These are phyloP conservation scores for Fusarium sp. DNA, from an alignment of 2,329 filamentous ascomycete genomes.

Conservation along the genomic window DNA sequence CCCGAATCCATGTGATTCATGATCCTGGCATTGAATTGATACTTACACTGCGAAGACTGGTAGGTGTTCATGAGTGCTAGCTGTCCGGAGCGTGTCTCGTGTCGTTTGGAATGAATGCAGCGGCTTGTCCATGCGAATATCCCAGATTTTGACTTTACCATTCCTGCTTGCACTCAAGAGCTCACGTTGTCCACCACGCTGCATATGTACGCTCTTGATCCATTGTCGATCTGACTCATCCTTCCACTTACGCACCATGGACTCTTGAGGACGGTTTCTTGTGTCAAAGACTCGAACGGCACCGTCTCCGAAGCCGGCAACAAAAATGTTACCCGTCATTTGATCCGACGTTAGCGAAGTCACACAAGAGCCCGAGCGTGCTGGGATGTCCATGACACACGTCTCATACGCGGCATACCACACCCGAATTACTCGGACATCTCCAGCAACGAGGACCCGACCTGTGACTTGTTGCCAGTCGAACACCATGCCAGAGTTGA, in stretches of 20 bases:
- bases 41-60: conserved; percentile 95
- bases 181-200: conserved; percentile 92
- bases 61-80: conserved; percentile 95
- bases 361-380: conserved; percentile 93
- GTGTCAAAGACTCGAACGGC: conserved; percentile 95
- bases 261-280: conserved; percentile 82
- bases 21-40: background rate
- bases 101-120: conserved; percentile 81
- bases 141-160: conserved; percentile 95
- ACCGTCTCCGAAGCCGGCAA: conserved; percentile 96
- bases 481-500: conserved; percentile 95
- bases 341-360: conserved; percentile 97
- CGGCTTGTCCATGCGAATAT: conserved; percentile 87
- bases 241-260: conserved; percentile 97
- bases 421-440: conserved; percentile 93
- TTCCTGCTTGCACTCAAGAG: conserved; percentile 91
- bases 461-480: conserved; percentile 99
- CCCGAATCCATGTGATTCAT: conserved; percentile 4
- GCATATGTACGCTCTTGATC: conserved; percentile 97
- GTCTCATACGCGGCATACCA: conserved; percentile 97
- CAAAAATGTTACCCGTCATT: conserved; percentile 96
- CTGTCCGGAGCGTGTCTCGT: conserved; percentile 81
- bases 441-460: conserved; percentile 92
- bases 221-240: conserved; percentile 87
- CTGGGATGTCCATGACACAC: conserved; percentile 93